Base-by-base conservation (phyloP, 805 yeast genomes). In the Blastobotrys peoriensis region DNA sequence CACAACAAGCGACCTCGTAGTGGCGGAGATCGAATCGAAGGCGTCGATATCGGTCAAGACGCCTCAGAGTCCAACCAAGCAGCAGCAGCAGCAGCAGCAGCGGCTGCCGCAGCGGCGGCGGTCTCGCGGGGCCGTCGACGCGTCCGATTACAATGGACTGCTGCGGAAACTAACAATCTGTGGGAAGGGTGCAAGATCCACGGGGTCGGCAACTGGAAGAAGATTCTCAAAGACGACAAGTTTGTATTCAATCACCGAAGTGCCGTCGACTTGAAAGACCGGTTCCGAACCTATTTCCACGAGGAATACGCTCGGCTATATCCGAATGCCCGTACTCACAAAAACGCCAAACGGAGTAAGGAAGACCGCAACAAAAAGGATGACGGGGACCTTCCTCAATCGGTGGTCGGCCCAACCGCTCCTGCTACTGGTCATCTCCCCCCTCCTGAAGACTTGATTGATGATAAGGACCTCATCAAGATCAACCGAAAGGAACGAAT, bases 181-280 rank as follows among this genome's bases (percentile, higher is more conserved):
- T 58, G 70, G 59, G 66, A 66, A 35, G 74, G 74, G 34, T 70
- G 74, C 54, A 61, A 59, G 44, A 58, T 58, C 28, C 66, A 66
- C 48, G 71, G 71, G 3, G 70, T 66, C 5, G 73, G 73, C 42
- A 69, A 70, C 59, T 69, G 74, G 74, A 69, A 69, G 51, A 70
- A 69, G 58, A 69, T 69, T 25, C 58, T 69, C 38, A 64, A 63
- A 16, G 74, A 69, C 49, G 65, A 68, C 18, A 47, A 55, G n/a
- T 62, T 64, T 50, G 56, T 57, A 38, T 63, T 69, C 62, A 65
- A 66, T 53, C 62, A 66, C 55, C 62, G 74, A 16, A 68, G 71
- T 10, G 73, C 74, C 4, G 73, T 69, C 21, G 74, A 69, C 46
- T 59, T 69, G 38, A 69, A 69, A 52, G 74, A 69, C 51, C 59